Percentiles rank a stretch among this genome's conserved stretches.
These are phyloP conservation scores for Stachybotrys chartarum DNA, from an alignment of 2,329 filamentous ascomycete species.

Conservation along the genomic window DNA sequence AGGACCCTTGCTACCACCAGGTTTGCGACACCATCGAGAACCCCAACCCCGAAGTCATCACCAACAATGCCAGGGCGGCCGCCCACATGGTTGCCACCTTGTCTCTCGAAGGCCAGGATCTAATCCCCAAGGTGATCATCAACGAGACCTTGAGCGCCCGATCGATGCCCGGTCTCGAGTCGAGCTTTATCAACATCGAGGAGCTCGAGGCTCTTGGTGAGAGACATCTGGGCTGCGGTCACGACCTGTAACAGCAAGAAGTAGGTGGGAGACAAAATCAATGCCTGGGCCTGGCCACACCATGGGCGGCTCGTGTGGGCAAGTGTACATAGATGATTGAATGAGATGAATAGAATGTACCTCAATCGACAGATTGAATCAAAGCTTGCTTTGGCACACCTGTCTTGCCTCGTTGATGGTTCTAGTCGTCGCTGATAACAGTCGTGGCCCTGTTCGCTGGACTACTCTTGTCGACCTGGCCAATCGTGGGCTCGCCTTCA, in stretches of 20 bases:
- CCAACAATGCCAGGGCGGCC: constrained; percentile 29
- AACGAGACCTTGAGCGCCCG: constrained; percentile 6
- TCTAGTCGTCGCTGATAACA: no score
- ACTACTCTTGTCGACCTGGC: no score
- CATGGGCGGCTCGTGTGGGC: not conserved
- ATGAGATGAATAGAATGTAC: not conserved
- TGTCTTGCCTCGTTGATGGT: no score
- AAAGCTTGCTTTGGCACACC: no score
- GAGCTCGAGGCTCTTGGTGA: constrained; percentile 26
- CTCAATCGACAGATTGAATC: no score
- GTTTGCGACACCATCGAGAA: constrained; percentile 31
- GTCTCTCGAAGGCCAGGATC: constrained; percentile 11
- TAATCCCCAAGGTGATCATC: constrained; percentile 17
- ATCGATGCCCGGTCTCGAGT: constrained; percentile 7
- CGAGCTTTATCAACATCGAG: constrained; percentile 16
- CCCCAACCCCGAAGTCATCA: constrained; percentile 26
- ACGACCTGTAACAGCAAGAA: constrained; percentile 14
- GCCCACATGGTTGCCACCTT: constrained; percentile 33
- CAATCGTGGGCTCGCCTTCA: constrained; percentile 2
- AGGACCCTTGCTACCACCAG: constrained; percentile 22
- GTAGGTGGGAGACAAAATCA: not conserved
- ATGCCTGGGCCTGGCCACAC: not conserved
- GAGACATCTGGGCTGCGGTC: constrained; percentile 25
- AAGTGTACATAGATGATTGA: not conserved
- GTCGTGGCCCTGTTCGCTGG: no score